Conservation (phyloP, 164 flowering plant genomes). For the Annona squamosa region DNA sequence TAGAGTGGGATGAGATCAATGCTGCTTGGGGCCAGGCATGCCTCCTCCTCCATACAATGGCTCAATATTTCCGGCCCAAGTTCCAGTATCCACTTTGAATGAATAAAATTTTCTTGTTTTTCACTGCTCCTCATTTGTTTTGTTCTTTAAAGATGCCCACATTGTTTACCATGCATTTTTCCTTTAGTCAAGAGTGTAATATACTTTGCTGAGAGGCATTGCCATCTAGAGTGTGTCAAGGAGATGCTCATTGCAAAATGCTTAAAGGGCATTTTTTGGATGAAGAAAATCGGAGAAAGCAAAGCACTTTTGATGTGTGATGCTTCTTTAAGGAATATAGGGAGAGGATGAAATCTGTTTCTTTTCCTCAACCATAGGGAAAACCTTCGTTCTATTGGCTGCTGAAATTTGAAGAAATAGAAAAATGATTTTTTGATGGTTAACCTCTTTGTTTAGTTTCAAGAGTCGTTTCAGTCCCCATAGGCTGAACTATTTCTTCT, state of each 20-base stretch:
- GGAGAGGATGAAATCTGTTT: too few relatives aligned
- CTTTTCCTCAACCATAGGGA: too few relatives aligned
- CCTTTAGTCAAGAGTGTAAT: not conserved
- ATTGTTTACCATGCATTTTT: not conserved
- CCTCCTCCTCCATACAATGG: constrained; percentile 95
- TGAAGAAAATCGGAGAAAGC: too few relatives aligned
- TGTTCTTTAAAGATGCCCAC: not conserved
- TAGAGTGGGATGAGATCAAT: constrained; percentile 99
- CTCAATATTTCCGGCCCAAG: constrained; percentile 82
- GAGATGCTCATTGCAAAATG: too few relatives aligned
- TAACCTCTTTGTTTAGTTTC: not conserved
- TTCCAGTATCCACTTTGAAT: constrained; percentile 56
- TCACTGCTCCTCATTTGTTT: not conserved
- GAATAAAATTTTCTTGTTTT: too few relatives aligned
- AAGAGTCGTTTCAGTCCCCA: not conserved
- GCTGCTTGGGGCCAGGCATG: constrained; percentile 99
- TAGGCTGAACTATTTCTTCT: not conserved
- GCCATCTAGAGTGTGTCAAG: too few relatives aligned
- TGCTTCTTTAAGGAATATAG: too few relatives aligned
- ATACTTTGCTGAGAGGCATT: too few relatives aligned
- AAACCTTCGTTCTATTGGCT: too few relatives aligned
- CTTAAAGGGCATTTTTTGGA: too few relatives aligned
- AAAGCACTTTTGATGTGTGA: too few relatives aligned
- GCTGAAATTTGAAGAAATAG: not conserved
- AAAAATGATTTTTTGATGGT: not conserved